Percentiles rank a stretch among this genome's conserved stretches.
phyloP scores from a whole-genome alignment of 768 basidiomycete genomes.

The Russula foetens region DNA sequence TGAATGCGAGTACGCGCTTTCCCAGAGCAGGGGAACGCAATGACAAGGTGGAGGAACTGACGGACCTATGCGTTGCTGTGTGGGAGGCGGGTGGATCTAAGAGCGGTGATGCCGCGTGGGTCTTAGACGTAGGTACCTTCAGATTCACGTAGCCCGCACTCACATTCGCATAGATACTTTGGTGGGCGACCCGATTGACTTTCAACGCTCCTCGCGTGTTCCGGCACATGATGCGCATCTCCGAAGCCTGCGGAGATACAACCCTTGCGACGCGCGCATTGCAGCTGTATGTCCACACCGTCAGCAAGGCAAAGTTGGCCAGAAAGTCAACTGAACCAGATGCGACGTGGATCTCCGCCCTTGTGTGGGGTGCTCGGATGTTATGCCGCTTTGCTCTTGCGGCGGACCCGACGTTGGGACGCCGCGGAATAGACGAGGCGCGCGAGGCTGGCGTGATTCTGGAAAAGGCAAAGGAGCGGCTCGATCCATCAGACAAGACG shows the following conservation, averaged over 20 bases:
- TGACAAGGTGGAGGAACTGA: constrained; percentile 71
- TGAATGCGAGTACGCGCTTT: constrained; percentile 64
- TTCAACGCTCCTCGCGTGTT: constrained; percentile 86
- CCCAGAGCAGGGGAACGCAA: constrained; percentile 79
- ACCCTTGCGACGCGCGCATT: constrained; percentile 67
- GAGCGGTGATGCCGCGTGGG: constrained; percentile 63
- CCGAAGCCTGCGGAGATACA: constrained; percentile 52
- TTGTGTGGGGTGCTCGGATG: constrained; percentile 73
- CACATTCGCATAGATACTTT: constrained; percentile 51
- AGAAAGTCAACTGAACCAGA: constrained; percentile 54
- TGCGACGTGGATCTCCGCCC: constrained; percentile 63
- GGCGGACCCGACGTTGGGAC: constrained; percentile 10
- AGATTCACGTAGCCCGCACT: background rate
- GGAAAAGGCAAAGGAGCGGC: constrained; percentile 49
- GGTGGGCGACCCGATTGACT: constrained; percentile 91
- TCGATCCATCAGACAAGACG: constrained; percentile 41
- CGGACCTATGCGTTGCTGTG: constrained; percentile 67
- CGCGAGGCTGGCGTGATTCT: constrained; percentile 54
- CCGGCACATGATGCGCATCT: constrained; percentile 74
- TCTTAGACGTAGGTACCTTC: constrained; percentile 58
- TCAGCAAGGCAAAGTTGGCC: constrained; percentile 74
- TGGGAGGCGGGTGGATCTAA: constrained; percentile 71
- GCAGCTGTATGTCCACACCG: constrained; percentile 74
- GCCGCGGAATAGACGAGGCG: constrained; percentile 43
- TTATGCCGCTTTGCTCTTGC: constrained; percentile 46